These are phyloP conservation scores for Calocybe gangraenosa DNA, from an alignment of 768 basidiomycete species.

Conservation along the genomic window DNA sequence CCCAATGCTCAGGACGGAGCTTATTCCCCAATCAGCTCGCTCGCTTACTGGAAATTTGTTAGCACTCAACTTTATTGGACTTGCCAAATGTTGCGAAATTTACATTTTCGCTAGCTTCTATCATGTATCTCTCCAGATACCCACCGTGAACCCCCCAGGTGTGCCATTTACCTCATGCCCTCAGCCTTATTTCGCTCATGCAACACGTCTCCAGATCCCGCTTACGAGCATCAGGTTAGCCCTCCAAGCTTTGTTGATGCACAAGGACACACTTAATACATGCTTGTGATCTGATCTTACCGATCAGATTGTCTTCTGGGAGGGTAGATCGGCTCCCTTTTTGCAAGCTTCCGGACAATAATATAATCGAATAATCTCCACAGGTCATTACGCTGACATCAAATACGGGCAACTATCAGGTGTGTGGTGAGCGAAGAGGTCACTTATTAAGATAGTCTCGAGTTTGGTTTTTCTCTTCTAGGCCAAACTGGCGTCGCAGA, in stretches of 20 bases:
- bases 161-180: background rate
- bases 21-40: slow-evolving; percentile 2
- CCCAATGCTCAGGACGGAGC: slow-evolving; percentile 5
- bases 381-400: slow-evolving; percentile 6
- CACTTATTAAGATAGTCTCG: too few relatives aligned
- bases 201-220: background rate
- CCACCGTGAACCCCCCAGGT: slow-evolving; percentile 6
- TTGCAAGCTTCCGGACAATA: background rate
- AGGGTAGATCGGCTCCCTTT: background rate
- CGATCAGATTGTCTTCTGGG: slow-evolving; percentile 2
- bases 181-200: background rate
- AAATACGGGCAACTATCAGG: slow-evolving; percentile 6
- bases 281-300: too few relatives aligned
- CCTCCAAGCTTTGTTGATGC: too few relatives aligned
- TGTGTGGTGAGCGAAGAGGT: background rate
- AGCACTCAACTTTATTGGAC: background rate
- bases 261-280: too few relatives aligned
- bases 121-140: slow-evolving; percentile 5
- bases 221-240: slow-evolving; percentile 6
- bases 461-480: background rate
- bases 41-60: slow-evolving; percentile 4
- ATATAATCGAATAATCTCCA: background rate
- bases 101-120: background rate
- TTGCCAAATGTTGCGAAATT: background rate
- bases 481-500: slow-evolving; percentile 3